phyloP scores from a whole-genome alignment of 495 filamentous ascomycete species.

The Corynascus novoguineensis region DNA sequence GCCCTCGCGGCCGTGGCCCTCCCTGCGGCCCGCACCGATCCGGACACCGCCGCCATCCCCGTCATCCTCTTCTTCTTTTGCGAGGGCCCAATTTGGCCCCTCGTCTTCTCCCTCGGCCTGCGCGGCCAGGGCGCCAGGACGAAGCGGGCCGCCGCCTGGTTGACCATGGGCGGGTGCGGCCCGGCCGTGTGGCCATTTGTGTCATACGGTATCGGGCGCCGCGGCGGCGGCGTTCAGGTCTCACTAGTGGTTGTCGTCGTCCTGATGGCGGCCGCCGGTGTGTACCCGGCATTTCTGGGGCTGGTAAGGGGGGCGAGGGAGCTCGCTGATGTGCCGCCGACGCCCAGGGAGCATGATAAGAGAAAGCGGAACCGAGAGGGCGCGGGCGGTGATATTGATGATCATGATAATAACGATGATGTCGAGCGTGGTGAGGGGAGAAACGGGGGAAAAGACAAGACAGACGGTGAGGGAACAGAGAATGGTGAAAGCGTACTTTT shows the following conservation, averaged over 20 bases:
- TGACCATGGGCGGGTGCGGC: slow-evolving; percentile 62
- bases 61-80: slow-evolving; percentile 60
- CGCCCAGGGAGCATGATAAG: neutral
- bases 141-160: slow-evolving; percentile 60
- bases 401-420: neutral
- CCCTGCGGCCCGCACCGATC: slow-evolving; percentile 20
- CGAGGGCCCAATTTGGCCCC: slow-evolving; percentile 65
- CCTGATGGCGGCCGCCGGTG: slow-evolving; percentile 29
- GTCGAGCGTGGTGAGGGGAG: neutral
- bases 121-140: slow-evolving; percentile 65
- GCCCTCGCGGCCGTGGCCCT: slow-evolving; percentile 45
- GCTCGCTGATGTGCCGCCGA: slow-evolving; percentile 30
- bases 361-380: no score
- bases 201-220: slow-evolving; percentile 36
- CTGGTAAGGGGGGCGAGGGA: slow-evolving; percentile 32
- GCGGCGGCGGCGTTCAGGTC: slow-evolving; percentile 31
- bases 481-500: neutral
- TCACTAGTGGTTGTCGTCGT: slow-evolving; percentile 34
- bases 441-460: neutral
- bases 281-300: slow-evolving; percentile 38
- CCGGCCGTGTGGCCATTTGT: slow-evolving; percentile 65
- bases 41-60: neutral
- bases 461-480: neutral
- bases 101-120: slow-evolving; percentile 63
- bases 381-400: neutral